Evolutionary conservation across 805 yeast species (phyloP), one percentile per base, ranked within the genome.

Genomic region (Martiniozyma abietophila): DNA sequence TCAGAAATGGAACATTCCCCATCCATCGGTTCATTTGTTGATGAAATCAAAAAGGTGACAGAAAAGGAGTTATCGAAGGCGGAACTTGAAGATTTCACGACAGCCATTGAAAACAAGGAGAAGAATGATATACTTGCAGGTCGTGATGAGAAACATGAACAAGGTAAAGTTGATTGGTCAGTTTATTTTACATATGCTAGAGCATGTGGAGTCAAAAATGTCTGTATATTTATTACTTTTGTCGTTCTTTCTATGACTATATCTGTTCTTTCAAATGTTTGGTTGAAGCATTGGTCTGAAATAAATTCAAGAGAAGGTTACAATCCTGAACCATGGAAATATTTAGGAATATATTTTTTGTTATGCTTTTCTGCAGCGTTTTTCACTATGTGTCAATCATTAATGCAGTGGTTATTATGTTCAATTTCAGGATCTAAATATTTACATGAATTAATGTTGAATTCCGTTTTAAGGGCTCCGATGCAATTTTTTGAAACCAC

Each of bases 271-370:
- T 76, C 86, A 24, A 86, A 79, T 53, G 72, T 89, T 35, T 92
- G 99, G 99, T 71, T 92, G 49, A 92, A 92, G 56, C 84, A 84
- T 56, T 92, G 98, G 98, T 83, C 97, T 9, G 99, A 92, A 54
- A 73, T 80, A 16, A 92, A 89, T 52, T 69, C 88, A 4, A 60
- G 56, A 28, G 53, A 59, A 25, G 89, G 86, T 18, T 60, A 59
- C 37, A 89, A 89, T 53, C 94, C 95, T 2, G 54, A 75, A 39
- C 74, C 81, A n/a, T 62, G 62, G 35, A 72, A 59, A 49, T 92
- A 86, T 48, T 64, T 92, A 45, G 79, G 80, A 14, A 65, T 83
- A 35, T 92, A 89, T 53, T 71, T 81, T 40, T 64, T 67, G 8
- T 63, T 89, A 27, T 96, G 98, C 43, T 51, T 85, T 31, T 63